phyloP scores from a whole-genome alignment of 2,329 filamentous ascomycete species.

The Colletotrichum neosansevieriae region DNA sequence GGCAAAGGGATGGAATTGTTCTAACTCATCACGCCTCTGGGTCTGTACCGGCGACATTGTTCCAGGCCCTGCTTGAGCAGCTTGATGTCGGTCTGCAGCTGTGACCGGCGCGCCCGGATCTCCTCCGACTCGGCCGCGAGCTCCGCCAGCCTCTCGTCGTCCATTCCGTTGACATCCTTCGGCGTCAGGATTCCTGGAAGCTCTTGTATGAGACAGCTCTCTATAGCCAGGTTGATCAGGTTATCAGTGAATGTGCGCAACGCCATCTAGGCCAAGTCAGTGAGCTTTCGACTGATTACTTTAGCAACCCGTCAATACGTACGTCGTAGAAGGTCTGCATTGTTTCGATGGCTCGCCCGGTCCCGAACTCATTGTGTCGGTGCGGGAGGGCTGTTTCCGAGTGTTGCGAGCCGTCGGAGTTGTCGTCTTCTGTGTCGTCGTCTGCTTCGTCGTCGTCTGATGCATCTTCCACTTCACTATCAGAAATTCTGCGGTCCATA shows the following conservation, averaged over 20 bases:
- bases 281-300: background rate
- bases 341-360: constrained; percentile 56
- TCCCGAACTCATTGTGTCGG: constrained; percentile 48
- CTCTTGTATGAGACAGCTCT: constrained; percentile 59
- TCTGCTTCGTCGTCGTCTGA: constrained; percentile 8
- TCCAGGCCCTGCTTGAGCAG: constrained; percentile 41
- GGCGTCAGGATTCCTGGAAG: constrained; percentile 57
- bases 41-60: constrained; percentile 42
- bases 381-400: background rate
- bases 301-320: background rate
- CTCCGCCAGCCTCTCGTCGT: constrained; percentile 45
- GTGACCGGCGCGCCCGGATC: constrained; percentile 30
- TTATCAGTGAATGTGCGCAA: constrained; percentile 61
- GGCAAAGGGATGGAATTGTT: background rate
- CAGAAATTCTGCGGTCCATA: constrained; percentile 16
- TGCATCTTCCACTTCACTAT: constrained; percentile 21
- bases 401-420: background rate
- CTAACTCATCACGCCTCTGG: background rate
- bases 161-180: constrained; percentile 50
- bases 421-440: too few relatives aligned
- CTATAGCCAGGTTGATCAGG: constrained; percentile 60
- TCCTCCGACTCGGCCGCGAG: constrained; percentile 50
- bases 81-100: constrained; percentile 35
- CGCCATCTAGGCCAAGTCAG: constrained; percentile 49
- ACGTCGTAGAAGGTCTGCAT: constrained; percentile 60